These are phyloP conservation scores for Fraxinus quadrangulata DNA, from an alignment of 257 asterid genomes.

Conservation along the genomic window DNA sequence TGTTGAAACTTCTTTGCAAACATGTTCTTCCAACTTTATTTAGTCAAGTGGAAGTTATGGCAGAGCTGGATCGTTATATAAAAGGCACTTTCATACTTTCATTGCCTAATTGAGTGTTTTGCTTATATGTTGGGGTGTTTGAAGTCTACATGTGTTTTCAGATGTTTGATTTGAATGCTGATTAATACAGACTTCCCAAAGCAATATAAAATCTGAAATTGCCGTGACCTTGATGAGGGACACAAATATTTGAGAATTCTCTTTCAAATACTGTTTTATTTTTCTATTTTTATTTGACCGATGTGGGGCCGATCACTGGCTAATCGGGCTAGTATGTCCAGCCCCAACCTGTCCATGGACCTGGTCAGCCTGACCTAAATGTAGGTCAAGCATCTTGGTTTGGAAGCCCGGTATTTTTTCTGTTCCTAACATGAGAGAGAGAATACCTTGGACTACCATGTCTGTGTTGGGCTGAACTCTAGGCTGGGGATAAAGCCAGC, in stretches of 20 bases:
- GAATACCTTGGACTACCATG: no score
- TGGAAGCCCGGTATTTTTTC: no score
- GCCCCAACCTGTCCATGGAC: no score
- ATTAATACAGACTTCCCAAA: not conserved
- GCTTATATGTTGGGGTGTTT: not conserved
- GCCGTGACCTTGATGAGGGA: not conserved
- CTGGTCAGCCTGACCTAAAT: no score
- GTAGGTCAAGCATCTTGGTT: no score
- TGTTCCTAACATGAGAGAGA: no score
- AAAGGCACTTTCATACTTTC: not conserved
- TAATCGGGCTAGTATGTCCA: no score
- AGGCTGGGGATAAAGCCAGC: no score
- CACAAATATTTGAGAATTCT: not conserved
- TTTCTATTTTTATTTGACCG: no score
- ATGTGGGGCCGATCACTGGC: no score
- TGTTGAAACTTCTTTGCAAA: not conserved
- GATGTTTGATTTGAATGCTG: not conserved
- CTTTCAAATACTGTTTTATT: no score
- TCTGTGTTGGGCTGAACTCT: no score
- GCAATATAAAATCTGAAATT: not conserved
- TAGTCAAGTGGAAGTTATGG: not conserved
- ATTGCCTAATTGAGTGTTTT: not conserved
- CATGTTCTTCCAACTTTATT: not conserved
- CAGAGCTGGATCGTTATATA: not conserved
- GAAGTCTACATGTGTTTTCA: not conserved